Evolutionary conservation across 345 rosid genomes (phyloP), one percentile per base, ranked within the genome.

Genomic region (Physaria fendleri): DNA sequence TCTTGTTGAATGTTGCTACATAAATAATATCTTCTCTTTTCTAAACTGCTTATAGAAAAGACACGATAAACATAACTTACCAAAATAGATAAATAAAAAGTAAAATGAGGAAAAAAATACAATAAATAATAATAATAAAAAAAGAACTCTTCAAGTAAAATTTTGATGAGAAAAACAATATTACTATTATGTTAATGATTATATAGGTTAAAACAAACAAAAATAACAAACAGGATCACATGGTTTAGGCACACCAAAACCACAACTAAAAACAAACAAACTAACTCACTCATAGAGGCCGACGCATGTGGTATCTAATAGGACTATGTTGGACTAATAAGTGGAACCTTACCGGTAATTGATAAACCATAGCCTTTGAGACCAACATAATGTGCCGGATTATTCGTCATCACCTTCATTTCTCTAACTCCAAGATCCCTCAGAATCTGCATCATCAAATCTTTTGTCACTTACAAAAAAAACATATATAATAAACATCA

Each of bases 321-420:
- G 85, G 11, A 17, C 8, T 16, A 79, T 18, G 37, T 46, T 3
- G 47, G 17, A 28, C 9, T 35, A 47, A 23, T 40, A 12, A 64
- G 70, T 24, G 75, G 71, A 51, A 71, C 71, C 48, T 64, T 64
- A 18, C 59, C 75, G 21, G 75, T 18, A 17, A 71, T 71, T 16
- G 75, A 57, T 49, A 71, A 63, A 58, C 66, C 75, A 64, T 64
- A 71, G 25, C 75, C 75, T 71, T 63, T 71, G 41, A 71, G 75
- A 14, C 66, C 71, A 63, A 71, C 71, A 50, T 64, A 64, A 35
- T 64, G 49, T 42, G 86, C 78, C 5, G 90, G 92, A 63, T 86
- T 84, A 77, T 89, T 87, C 1, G 95, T 87, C 93, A 86, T 90
- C 63, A 87, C 68, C 78, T 69, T 82, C 90, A 90, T 90, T 0